Evolutionary conservation across 192 early-diverging fungal genomes (phyloP), one percentile per base, ranked within the genome.

Genomic region (Linnemannia zychae): DNA sequence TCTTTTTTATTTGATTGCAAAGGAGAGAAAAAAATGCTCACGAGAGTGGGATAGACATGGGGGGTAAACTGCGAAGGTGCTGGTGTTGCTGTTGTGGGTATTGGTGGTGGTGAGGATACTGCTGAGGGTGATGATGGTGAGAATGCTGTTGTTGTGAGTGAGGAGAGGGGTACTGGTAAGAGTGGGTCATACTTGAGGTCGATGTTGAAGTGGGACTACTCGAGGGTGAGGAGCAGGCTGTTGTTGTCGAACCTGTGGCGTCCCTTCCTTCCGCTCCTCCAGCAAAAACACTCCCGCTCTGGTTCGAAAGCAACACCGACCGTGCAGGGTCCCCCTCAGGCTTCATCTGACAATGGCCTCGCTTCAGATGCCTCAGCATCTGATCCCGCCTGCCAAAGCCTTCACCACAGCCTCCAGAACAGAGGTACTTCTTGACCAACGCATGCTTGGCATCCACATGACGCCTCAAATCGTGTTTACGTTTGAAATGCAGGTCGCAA

Each of bases 381-480:
- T 85, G 83, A 44, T 85, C 83, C n/a, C 83, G 31, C 24, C 83
- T 53, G n/a, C 83, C 83, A 76, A 85, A 85, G 0, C 83, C 83
- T 44, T 85, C 83, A 0, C 83, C 83, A 68, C 83, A 85, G 2
- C 83, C 83, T 28, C 83, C 78, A 2, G 83, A 75, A 36, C 83
- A 85, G 16, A 85, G 49, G 38, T 85, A 85, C 70, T 85, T 85
- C 49, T 85, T 85, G 69, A 85, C 74, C 63, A 85, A 57, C 20
- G 83, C 83, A 63, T 85, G 83, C 40, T 85, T 85, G 24, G 83
- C 83, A 79, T 85, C 83, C 44, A 88, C 82, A 87, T 88, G 88
- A 18, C 88, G 68, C 34, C 85, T 79, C 63, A 88, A 67, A 77
- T 88, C 88, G 48, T 88, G 88, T 69, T 88, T 88, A 31, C 88